Base-by-base conservation (phyloP, 805 yeast genomes). In the Cyberlindnera japonica region DNA sequence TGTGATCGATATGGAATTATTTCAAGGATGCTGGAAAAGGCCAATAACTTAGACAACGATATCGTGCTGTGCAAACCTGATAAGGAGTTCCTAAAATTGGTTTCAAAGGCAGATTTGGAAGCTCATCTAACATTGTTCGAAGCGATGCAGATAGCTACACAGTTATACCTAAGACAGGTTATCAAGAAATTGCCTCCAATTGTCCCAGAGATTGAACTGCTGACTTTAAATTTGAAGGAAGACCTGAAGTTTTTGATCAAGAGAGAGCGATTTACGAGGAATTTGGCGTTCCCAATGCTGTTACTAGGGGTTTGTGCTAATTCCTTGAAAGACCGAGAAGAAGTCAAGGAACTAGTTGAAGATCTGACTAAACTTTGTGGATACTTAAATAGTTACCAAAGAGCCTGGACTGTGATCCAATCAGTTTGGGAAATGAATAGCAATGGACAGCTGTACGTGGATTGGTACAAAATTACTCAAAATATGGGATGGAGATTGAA, bases 111-210 rank as follows among this genome's bases (percentile, higher is more conserved):
- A 15, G 82, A 79, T 36, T 53, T 78, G 28, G 83, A 79, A 53
- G 60, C 70, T 44, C 84, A 79, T 54, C 59, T 79, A 33, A 77
- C 83, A 0, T 53, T 77, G 22, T 79, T 78, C 51, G 83, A 79
- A 51, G 71, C 77, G 9, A 75, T 70, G 48, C 83, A 79, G 57
- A 50, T 77, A 11, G 67, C 79, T 20, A 69, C 77, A 7, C 74
- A 70, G 48, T 59, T 79, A 28, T 79, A 75, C 49, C 55, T 79
- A 24, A 62, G 76, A 32, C 83, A 76, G 50, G 67, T 81, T 0
- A 71, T 77, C 5, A 53, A 71, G 55, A 65, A 68, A 45, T 55
- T 70, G 44, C 77, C 75, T 44, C 75, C 83, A 3, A 63, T 76
- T 6, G 65, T 72, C 28, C 55, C 79, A 22, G 81, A 76, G 45